Evolutionary conservation across 345 rosid genomes (phyloP), one percentile per base, ranked within the genome.

Genomic region (Cardiospermum halicacabum): DNA sequence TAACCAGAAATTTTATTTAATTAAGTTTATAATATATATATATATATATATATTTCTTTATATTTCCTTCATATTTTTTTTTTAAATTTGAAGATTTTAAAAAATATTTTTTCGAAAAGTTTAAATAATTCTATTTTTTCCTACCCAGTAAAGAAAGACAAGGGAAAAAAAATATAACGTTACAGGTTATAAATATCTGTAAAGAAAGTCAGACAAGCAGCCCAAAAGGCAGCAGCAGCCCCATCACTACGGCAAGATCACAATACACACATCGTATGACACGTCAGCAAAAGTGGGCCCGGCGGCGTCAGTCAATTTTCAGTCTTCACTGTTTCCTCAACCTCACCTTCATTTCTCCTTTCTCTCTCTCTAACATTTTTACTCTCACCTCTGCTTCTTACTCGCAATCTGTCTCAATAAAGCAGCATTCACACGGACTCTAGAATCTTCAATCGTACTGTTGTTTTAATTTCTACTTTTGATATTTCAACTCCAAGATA

Each of bases 301-400:
- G 83, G 50, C 76, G 75, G 74, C 80, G 66, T 27, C 74, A 60
- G 72, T 73, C 74, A 45, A 71, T 39, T 65, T 58, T 5, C 54
- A 59, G 59, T 58, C 73, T 25, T 47, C 30, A 11, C 40, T 24
- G 8, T 34, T 11, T 22, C 24, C 18, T 27, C 43, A 5, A 43
- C 37, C 22, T 53, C 19, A 25, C 45, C 21, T 34, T 36, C 26
- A 11, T 32, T 66, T 53, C 57, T 36, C 48, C 49, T 30, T 51
- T 42, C 11, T 36, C 47, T 51, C 27, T 22, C 64, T 36, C 31
- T 26, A 43, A 65, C n/a, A 13, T 8, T 37, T 15, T 5, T 63
- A 31, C 45, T 31, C 16, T 7, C 67, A 34, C 30, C 48, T 22
- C 43, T 53, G 5, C 50, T 15, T 10, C 56, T 21, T 13, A 21